These are phyloP conservation scores for Lentinus polychrous DNA, from an alignment of 1,284 basidiomycete genomes.

Conservation along the genomic window DNA sequence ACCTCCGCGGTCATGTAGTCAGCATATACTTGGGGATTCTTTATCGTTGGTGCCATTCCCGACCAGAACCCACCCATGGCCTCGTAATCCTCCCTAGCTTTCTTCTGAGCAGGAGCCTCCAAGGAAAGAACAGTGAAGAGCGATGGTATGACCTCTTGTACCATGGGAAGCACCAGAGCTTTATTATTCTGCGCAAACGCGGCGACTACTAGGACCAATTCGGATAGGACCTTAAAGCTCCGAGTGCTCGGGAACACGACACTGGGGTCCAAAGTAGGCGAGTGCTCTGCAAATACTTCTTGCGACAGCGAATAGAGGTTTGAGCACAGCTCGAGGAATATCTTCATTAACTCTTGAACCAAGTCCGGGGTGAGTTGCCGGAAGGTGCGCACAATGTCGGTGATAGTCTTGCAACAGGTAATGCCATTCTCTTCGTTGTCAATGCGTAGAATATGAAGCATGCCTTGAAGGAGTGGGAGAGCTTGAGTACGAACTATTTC, in stretches of 20 bases:
- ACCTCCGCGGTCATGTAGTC: conserved; percentile 93
- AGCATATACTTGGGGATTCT: conserved; percentile 74
- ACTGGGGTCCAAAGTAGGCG: conserved; percentile 47
- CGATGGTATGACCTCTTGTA: conserved; percentile 70
- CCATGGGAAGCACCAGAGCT: conserved; percentile 57
- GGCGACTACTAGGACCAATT: conserved; percentile 92
- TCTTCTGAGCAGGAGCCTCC: conserved; percentile 84
- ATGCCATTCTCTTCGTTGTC: conserved; percentile 98
- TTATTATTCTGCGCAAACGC: conserved; percentile 85
- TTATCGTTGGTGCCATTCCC: conserved; percentile 76
- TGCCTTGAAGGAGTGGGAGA: conserved; percentile 62
- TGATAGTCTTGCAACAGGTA: conserved; percentile 87
- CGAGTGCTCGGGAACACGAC: conserved; percentile 62
- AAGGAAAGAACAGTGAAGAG: conserved; percentile 73
- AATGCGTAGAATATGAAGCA: conserved; percentile 78
- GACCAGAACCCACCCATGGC: conserved; percentile 80
- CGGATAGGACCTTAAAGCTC: conserved; percentile 93
- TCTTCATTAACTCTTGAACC: conserved; percentile 75
- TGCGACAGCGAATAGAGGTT: conserved; percentile 74
- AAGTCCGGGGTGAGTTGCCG: conserved; percentile 74
- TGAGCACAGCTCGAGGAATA: conserved; percentile 72
- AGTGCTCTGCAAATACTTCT: conserved; percentile 69
- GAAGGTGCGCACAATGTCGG: conserved; percentile 72
- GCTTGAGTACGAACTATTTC: conserved; percentile 75
- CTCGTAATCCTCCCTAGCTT: conserved; percentile 76